Base-by-base conservation (phyloP, 177 flowering plant species). In the Vitis hybrid region DNA sequence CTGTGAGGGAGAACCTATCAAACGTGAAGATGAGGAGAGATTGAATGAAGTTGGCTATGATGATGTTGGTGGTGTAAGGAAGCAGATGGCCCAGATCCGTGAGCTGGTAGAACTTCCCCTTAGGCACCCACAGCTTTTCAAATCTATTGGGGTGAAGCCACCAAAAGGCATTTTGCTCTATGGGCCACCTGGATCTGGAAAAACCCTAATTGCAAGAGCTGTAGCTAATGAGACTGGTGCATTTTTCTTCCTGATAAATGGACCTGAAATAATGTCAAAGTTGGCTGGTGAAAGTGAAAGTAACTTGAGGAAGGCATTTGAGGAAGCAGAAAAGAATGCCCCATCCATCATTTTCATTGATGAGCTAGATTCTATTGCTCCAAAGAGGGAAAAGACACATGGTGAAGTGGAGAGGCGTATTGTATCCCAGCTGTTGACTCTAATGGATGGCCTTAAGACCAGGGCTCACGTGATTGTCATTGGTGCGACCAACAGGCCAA, bases 31-130 rank as follows among this genome's bases (percentile, higher is more conserved):
- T 68, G 90, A 88, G 71, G 85, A 88, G 69, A 77, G 80, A 71
- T 70, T 87, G 40, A 79, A 85, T 68, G 90, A 88, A 66, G 85
- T 87, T 35, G 90, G 90, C 6, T 88, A 88, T 80, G 90, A 88
- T 69, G 92, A 88, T 80, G 88, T 86, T 70, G 92, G 92, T 72
- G 92, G 90, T 65, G 85, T 87, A 13, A 78, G 92, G 51, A 88
- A 85, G 75, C 92, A 88, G 64, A 86, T 88, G 92, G 88, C 92
- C 72, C 89, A 88, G 74, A 88, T 88, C 18, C 90, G 90, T 56
- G 92, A 88, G 79, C 79, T 87, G 58, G 90, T 88, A 2, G 90
- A 88, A 69, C 89, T 88, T 72, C 90, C 92, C 63, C 75, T 88
- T 6, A 85, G 92, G 27, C 92, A 88, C 65, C 92, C 92, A 11